phyloP scores from a whole-genome alignment of 192 early-diverging fungal genomes.

The Coemansia sp. region DNA sequence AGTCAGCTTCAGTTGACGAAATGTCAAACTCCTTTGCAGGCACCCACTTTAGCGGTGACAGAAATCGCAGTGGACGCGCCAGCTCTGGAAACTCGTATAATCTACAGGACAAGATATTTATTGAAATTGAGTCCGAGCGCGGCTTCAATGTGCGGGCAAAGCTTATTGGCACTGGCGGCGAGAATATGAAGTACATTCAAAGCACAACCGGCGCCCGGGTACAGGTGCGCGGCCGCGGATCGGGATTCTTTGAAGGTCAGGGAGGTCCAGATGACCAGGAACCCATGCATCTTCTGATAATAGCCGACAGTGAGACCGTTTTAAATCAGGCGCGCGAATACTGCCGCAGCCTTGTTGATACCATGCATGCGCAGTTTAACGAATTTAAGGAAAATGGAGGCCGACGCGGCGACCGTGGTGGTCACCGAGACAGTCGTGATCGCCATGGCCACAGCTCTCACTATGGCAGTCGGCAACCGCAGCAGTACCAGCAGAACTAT shows the following conservation, averaged over 20 bases:
- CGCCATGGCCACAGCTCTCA: constrained; percentile 8
- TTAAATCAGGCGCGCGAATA: constrained; percentile 68
- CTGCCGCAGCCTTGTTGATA: constrained; percentile 75
- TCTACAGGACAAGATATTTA: constrained; percentile 66
- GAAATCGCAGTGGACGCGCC: constrained; percentile 37
- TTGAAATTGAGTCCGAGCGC: constrained; percentile 74
- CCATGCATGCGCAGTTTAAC: constrained; percentile 72
- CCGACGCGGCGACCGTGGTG: constrained; percentile 18
- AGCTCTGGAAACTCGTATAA: constrained; percentile 8
- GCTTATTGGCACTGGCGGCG: constrained; percentile 75
- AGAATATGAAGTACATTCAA: constrained; percentile 88
- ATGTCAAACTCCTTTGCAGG: constrained; percentile 7
- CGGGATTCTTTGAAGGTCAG: constrained; percentile 69
- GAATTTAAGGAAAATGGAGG: constrained; percentile 46
- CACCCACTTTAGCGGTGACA: constrained; percentile 17
- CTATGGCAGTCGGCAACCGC: constrained; percentile 14
- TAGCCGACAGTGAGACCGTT: constrained; percentile 64
- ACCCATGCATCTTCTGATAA: constrained; percentile 78
- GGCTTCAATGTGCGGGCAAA: constrained; percentile 83
- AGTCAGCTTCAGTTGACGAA: background rate
- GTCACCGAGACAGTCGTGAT: constrained; percentile 18
- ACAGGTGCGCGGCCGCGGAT: constrained; percentile 81
- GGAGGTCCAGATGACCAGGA: constrained; percentile 73
- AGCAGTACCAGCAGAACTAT: constrained; percentile 18
- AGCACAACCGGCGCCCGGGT: constrained; percentile 73